Conservation (phyloP, 495 filamentous ascomycete genomes). For the Chaetomium cochliodes region DNA sequence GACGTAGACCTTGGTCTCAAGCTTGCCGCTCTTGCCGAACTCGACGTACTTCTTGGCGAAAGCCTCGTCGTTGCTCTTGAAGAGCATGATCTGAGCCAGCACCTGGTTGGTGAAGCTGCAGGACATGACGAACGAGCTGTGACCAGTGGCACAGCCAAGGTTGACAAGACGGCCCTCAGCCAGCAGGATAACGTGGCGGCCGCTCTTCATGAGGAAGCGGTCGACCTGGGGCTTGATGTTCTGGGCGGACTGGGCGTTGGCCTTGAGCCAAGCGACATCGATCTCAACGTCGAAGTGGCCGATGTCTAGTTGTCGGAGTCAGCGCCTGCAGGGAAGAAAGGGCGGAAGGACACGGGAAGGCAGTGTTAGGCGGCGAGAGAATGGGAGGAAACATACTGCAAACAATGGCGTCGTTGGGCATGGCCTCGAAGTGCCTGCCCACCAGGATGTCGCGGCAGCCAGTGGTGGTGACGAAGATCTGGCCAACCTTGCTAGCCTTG, state of each 20-base stretch:
- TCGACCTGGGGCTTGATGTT: slow-evolving; percentile 99
- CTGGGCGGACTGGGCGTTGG: slow-evolving; percentile 81
- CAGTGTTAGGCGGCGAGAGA: too few relatives aligned
- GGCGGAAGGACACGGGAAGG: neutral
- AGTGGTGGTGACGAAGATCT: slow-evolving; percentile 99
- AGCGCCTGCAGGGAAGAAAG: slow-evolving; percentile 13
- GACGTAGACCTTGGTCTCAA: slow-evolving; percentile 89
- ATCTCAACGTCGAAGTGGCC: slow-evolving; percentile 99
- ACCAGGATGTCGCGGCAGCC: slow-evolving; percentile 97
- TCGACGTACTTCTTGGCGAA: slow-evolving; percentile 94
- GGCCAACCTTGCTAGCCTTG: slow-evolving; percentile 78
- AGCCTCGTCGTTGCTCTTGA: slow-evolving; percentile 81
- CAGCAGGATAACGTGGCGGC: slow-evolving; percentile 95
- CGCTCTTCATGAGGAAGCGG: slow-evolving; percentile 90
- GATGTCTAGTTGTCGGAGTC: slow-evolving; percentile 63
- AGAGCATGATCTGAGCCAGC: slow-evolving; percentile 97
- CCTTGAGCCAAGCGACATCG: slow-evolving; percentile 99
- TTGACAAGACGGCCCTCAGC: slow-evolving; percentile 99
- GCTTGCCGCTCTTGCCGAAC: slow-evolving; percentile 87
- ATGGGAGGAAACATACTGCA: slow-evolving; percentile 70
- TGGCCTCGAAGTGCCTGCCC: slow-evolving; percentile 88
- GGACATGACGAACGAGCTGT: slow-evolving; percentile 99
- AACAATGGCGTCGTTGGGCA: slow-evolving; percentile 98
- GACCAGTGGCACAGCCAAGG: slow-evolving; percentile 96
- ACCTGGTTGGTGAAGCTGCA: slow-evolving; percentile 99